phyloP scores from a whole-genome alignment of 805 yeast species.

The Barnettozyma populi region DNA sequence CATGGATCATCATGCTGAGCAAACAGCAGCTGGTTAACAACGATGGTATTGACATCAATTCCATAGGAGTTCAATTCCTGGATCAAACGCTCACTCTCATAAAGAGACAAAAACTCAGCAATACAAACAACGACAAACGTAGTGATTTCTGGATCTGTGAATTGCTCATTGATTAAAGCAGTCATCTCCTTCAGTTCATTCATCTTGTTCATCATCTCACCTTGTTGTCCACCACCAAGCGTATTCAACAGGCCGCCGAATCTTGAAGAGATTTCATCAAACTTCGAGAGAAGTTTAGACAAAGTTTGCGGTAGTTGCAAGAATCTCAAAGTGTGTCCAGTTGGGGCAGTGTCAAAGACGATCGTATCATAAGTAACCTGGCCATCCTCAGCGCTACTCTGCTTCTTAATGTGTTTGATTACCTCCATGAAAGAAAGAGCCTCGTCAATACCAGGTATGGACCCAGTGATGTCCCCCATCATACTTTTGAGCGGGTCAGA shows the following conservation, averaged over 20 bases:
- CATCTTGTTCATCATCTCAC: constrained; percentile 72
- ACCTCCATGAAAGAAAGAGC: constrained; percentile 98
- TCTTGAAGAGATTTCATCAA: constrained; percentile 78
- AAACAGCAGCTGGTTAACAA: constrained; percentile 88
- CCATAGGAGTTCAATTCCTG: constrained; percentile 93
- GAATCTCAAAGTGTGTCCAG: constrained; percentile 96
- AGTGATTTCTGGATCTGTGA: constrained; percentile 92
- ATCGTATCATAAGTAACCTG: constrained; percentile 71
- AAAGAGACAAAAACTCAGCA: constrained; percentile 90
- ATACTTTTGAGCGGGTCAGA: constrained; percentile 57
- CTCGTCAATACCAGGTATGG: constrained; percentile 98
- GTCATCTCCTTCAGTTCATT: constrained; percentile 78
- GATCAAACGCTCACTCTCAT: constrained; percentile 96
- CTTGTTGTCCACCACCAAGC: constrained; percentile 61
- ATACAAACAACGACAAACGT: constrained; percentile 96
- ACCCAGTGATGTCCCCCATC: constrained; percentile 87
- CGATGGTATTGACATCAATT: constrained; percentile 95
- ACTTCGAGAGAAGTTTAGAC: constrained; percentile 79
- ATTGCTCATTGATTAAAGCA: constrained; percentile 85
- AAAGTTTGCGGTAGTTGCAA: constrained; percentile 90
- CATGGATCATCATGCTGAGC: constrained; percentile 76
- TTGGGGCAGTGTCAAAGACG: constrained; percentile 98
- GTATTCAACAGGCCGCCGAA: constrained; percentile 87
- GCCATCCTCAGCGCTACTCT: constrained; percentile 35
- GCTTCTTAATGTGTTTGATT: constrained; percentile 88